A percentile compares a stretch with the other conserved stretches of the same genome.
phyloP scores from a whole-genome alignment of 176 grass and related monocot species.

The Coix lacrymajobi region DNA sequence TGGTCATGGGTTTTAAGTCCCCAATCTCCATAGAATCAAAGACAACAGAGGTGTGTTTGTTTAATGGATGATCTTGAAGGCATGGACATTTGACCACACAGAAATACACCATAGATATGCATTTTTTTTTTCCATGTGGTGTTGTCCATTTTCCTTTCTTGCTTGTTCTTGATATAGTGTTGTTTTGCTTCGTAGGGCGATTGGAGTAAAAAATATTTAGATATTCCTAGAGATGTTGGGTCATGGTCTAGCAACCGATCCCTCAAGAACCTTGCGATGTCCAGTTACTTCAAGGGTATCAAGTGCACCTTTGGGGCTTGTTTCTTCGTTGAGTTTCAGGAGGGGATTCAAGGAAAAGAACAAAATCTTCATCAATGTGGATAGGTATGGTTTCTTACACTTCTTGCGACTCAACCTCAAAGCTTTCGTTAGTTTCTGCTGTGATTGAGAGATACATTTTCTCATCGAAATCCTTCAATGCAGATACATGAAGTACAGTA shows the following conservation, averaged over 20 bases:
- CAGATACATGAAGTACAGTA: slow-evolving; percentile 29
- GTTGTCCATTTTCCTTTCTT: not conserved
- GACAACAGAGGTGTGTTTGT: not conserved
- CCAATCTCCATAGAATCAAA: not conserved
- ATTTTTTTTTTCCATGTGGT: not conserved
- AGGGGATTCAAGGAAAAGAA: slow-evolving; percentile 27
- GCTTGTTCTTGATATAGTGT: not conserved
- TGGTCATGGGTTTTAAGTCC: not conserved
- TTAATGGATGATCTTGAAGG: not conserved
- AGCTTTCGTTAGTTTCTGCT: not conserved
- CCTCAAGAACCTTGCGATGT: slow-evolving; percentile 30
- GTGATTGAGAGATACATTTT: not conserved
- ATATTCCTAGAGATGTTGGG: slow-evolving; percentile 47
- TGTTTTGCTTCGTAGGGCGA: not conserved
- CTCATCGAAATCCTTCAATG: not conserved
- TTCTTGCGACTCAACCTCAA: not conserved
- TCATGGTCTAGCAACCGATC: slow-evolving; percentile 48
- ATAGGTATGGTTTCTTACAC: slow-evolving; percentile 34
- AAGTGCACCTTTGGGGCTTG: slow-evolving; percentile 23
- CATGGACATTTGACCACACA: not conserved
- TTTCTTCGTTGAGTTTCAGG: slow-evolving; percentile 43
- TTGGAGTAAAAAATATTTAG: not conserved
- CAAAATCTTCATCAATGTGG: slow-evolving; percentile 27
- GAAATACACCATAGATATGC: not conserved
- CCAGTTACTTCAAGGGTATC: slow-evolving; percentile 24